A percentile compares a stretch with the other conserved stretches of the same genome.
phyloP scores from a whole-genome alignment of 202 grass and related monocot genomes.

The Zizania palustris region DNA sequence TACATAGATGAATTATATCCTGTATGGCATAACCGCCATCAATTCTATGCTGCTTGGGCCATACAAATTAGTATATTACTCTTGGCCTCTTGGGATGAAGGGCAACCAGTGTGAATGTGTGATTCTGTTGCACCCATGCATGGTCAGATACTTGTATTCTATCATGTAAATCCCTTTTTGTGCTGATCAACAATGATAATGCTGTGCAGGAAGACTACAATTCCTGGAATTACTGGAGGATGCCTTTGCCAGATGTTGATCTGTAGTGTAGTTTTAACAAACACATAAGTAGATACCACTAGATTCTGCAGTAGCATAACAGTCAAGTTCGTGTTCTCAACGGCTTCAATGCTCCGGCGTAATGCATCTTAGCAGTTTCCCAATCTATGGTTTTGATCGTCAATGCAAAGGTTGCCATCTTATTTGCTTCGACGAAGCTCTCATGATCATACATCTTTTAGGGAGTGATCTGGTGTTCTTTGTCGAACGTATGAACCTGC shows the following conservation, averaged over 20 bases:
- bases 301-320: slow-evolving; percentile 31
- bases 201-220: slow-evolving; percentile 82
- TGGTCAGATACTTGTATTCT: neutral
- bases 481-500: neutral
- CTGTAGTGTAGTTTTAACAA: slow-evolving; percentile 55
- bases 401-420: slow-evolving; percentile 24
- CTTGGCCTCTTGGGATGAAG: neutral
- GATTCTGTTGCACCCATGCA: neutral
- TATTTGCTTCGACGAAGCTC: slow-evolving; percentile 25
- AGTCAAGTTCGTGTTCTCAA: slow-evolving; percentile 31
- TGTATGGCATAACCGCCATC: neutral
- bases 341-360: neutral
- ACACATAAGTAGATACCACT: slow-evolving; percentile 42
- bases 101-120: neutral
- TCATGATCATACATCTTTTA: slow-evolving; percentile 48
- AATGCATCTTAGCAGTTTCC: slow-evolving; percentile 21
- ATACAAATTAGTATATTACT: neutral
- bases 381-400: slow-evolving; percentile 32
- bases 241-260: slow-evolving; percentile 65
- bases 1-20: neutral
- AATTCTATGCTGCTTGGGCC: neutral
- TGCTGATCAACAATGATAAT: slow-evolving; percentile 39
- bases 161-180: neutral
- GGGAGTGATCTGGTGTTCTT: slow-evolving; percentile 43
- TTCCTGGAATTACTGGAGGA: slow-evolving; percentile 94